These are phyloP conservation scores for Acer saccharum DNA, from an alignment of 345 rosid species.

Conservation along the genomic window DNA sequence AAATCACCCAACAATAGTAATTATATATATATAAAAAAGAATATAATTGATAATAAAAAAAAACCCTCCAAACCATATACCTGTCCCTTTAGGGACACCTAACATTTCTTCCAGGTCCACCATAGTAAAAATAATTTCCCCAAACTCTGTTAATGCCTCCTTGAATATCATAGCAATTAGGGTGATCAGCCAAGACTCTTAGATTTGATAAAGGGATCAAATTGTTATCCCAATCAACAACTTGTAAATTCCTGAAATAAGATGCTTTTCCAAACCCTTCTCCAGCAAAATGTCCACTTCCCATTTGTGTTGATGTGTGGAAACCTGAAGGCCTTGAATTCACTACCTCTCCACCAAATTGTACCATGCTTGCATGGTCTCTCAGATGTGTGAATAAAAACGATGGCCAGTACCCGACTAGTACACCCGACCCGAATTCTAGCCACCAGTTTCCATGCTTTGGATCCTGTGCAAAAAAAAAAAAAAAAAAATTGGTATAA, in stretches of 20 bases:
- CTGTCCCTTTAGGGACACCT: conserved; percentile 62
- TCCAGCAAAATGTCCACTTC: conserved; percentile 93
- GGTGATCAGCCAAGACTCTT: conserved; percentile 78
- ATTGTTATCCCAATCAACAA: conserved; percentile 94
- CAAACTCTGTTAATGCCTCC: conserved; percentile 81
- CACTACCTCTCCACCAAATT: conserved; percentile 93
- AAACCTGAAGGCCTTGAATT: conserved; percentile 68
- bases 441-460: conserved; percentile 99
- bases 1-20: conserved; percentile 34
- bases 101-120: conserved; percentile 93
- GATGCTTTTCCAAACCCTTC: conserved; percentile 94
- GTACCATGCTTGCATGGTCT: conserved; percentile 91
- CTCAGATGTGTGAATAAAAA: conserved; percentile 74
- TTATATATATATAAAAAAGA: conserved; percentile 13
- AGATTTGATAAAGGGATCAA: conserved; percentile 70
- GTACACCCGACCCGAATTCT: conserved; percentile 85
- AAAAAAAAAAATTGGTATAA: neutral
- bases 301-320: conserved; percentile 94
- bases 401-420: conserved; percentile 97
- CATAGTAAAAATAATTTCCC: conserved; percentile 94
- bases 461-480: conserved; percentile 67
- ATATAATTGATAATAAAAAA: conserved; percentile 11
- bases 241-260: conserved; percentile 83
- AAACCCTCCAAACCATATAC: conserved; percentile 15
- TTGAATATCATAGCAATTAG: conserved; percentile 86